Evolutionary conservation across 2,329 filamentous ascomycete genomes (phyloP), one percentile per base, ranked within the genome.

Genomic region (Arthrobotrys musiformis): DNA sequence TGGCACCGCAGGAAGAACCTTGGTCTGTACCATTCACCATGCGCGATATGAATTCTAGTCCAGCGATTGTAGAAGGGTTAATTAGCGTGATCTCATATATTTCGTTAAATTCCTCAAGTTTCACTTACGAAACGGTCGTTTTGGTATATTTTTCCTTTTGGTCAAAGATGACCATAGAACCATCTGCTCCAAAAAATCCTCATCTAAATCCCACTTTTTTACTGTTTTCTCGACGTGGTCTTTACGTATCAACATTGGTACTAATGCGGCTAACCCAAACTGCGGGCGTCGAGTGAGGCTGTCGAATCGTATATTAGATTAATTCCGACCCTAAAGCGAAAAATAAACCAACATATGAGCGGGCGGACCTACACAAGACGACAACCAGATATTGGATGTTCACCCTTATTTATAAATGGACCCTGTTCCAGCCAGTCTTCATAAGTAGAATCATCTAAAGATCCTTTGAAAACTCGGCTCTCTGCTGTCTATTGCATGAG

Each of bases 401-500:
- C 64, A 1, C 64, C 64, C 26, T 61, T 69, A 24, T 69, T 69
- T 8, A 46, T 24, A 22, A 15, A 48, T 2, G 28, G 19, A 15
- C 40, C 64, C 26, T 69, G 26, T 40, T 69, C 64, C 30, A 69
- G 22, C 64, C 64, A 69, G 13, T 69, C 64, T n/a, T 69, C 64
- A 24, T 44, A 69, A 19, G n/a, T 69, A n/a, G 37, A 60, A 19
- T 69, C 64, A 40, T 69, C 50, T 19, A 69, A 42, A 26, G 26
- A 5, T 26, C 64, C 52, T 24, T 69, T 37, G 7, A 60, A 61
- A 48, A 50, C 26, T 15, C 64, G 52, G 30, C 52, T 61, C 33
- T 69, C 52, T n/a, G 64, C 52, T 19, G 64, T 61, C 64, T 69
- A 9, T n/a, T 7, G 15, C 19, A 9, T 1, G 22, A 7, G 13